Evolutionary conservation across 306 rosid genomes (phyloP), one percentile per base, ranked within the genome.

Genomic region (Calophaca sinica): DNA sequence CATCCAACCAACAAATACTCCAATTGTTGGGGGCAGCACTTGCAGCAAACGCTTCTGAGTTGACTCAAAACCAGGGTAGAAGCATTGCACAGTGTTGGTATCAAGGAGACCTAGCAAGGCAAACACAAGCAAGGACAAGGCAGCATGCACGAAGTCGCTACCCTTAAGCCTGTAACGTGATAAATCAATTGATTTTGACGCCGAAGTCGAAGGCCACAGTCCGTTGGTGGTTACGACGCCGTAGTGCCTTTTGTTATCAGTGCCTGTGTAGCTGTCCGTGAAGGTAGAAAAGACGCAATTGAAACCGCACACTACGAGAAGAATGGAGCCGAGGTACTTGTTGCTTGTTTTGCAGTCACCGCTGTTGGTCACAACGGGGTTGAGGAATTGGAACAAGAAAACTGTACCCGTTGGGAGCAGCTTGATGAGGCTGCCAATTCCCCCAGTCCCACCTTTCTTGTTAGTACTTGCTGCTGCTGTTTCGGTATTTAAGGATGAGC

Each of bases 381-480:
- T 89, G 10, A 87, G 77, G 66, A 88, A 91, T 5, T 88, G 96
- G 84, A 79, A 93, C 20, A 84, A 32, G 81, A 93, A 93, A 26
- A 93, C 86, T 0, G 98, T 93, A 15, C 97, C 97, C 0, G 93
- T 93, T 0, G 98, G 98, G 20, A 93, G 96, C 75, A 88, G 88
- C 64, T 80, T 85, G 49, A 89, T 80, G 57, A 93, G 86, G 53
- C 78, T 88, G n/a, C 89, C 97, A 3, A 82, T 38, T 3, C 89
- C 84, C 48, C 53, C 53, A 0, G 5, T 10, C 11, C 69, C 6
- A 4, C 7, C 29, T 2, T 54, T 32, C 9, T 1, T 14, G 9
- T 13, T 11, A 31, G 5, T 39, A 38, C 13, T 62, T 62, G 49
- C 2, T 49, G 49, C 2, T 49, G 1, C 1, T 64, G 71, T n/a